Base-by-base conservation (phyloP, 768 basidiomycete species). In the Russula sp. region DNA sequence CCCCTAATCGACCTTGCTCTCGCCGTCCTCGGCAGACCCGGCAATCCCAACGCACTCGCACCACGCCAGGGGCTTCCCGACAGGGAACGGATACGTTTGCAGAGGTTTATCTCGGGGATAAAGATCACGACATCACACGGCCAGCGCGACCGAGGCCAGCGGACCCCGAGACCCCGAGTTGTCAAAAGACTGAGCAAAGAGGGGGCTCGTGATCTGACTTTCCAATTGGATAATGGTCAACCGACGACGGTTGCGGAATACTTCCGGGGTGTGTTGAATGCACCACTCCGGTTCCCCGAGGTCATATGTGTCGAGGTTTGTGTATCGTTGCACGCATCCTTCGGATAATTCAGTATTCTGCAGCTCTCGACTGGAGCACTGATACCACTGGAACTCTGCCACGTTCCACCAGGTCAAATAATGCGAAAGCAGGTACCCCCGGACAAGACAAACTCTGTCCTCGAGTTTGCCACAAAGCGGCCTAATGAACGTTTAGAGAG, bases 341-440 rank as follows among this genome's bases (percentile, higher is more conserved):
- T 22, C n/a, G 6, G 6, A 27, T 48, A 39, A 44, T 45, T 42
- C n/a, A 63, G 14, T 5, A 31, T 35, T 49, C 47, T 61, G 40
- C 51, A 90, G 88, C 79, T 88, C 13, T 82, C 84, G 5, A 71
- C 75, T 31, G 82, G 82, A 1, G 88, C 89, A 0, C 69, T 85
- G 37, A 76, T 88, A 4, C 89, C 89, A 0, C 71, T 91, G 0
- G 89, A 91, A 66, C 71, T 84, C 2, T 91, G 89, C 69, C 72
- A 70, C 0, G 85, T 91, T 3, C 77, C 80, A 0, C 70, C 77
- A 0, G 89, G 88, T 0, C 89, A 91, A 68, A 82, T 89, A 44
- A 84, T 88, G 79, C 79, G 83, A 47, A 88, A 86, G 66, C 84
- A 88, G 54, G 76, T 92, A 0, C 87, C 88, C 0, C 76, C 83